Conservation (phyloP, 2,329 filamentous ascomycete species). For the Monilinia polystroma region DNA sequence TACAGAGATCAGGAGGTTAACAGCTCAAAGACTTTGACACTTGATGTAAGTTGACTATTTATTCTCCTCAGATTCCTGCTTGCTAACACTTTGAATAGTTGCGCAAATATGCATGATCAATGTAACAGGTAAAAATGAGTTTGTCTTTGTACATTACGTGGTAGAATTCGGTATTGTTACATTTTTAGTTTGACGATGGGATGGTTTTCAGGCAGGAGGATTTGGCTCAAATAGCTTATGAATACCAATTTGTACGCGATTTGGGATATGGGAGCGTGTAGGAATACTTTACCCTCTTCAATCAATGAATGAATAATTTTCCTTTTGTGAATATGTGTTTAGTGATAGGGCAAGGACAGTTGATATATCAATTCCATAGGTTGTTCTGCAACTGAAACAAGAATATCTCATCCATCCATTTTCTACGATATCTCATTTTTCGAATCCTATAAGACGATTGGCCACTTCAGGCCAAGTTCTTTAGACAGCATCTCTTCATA, state of each 20-base stretch:
- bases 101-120: conserved; percentile 35
- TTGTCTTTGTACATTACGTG: conserved; percentile 18
- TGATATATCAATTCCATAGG: neutral
- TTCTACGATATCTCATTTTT: neutral
- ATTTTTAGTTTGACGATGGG: neutral
- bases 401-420: neutral
- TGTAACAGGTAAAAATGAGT: neutral
- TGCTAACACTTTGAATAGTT: conserved; percentile 30
- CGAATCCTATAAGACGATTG: neutral
- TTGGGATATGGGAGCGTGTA: conserved; percentile 15
- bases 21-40: conserved; percentile 83
- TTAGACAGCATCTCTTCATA: neutral
- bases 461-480: neutral
- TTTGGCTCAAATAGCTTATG: conserved; percentile 16
- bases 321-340: conserved; percentile 8
- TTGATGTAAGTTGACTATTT: conserved; percentile 73
- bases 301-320: conserved; percentile 6
- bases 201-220: neutral
- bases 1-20: conserved; percentile 95
- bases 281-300: conserved; percentile 6
- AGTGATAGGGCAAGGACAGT: neutral
- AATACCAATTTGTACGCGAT: conserved; percentile 9
- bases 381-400: neutral
- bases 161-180: neutral
- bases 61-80: neutral